Evolutionary conservation across 2,329 filamentous ascomycete species (phyloP), one percentile per base, ranked within the genome.

Genomic region (Trichoderma lentiforme): DNA sequence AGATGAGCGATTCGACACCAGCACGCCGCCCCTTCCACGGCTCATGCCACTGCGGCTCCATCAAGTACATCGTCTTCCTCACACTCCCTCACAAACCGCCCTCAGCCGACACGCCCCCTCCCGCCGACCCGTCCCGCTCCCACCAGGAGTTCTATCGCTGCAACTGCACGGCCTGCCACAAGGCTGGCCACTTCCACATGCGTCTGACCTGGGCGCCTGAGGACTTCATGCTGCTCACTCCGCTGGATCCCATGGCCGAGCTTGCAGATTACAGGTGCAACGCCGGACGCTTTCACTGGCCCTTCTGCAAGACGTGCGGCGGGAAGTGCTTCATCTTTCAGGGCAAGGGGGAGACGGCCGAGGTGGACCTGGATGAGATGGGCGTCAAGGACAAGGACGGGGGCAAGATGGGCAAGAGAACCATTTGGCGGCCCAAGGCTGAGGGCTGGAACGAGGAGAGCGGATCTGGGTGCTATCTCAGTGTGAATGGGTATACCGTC

Each of bases 1-100:
- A 26, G 28, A 65, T 65, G 62, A 53, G 28, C n/a, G 43, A 34
- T 14, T 65, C 62, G 4, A 53, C 43, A 36, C 43, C 62, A 65
- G 26, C 28, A 24, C 62, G 62, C n/a, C 62, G 62, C n/a, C 62
- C 62, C 12, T 65, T 65, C 62, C 62, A 53, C 43, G 62, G 62
- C 62, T 65, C 62, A 28, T 65, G 62, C 28, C 62, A 53, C 62
- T 65, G 62, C 43, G 62, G 62, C 5, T 53, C n/a, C 43, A 36
- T 65, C 62, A 65, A 65, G 43, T 65, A 65, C 62, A 65, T 65
- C 28, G 43, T 53, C 62, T 65, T 65, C 43, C 62, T 65, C n/a
- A 65, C 62, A 11, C 62, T 65, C 62, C 62, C 62, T 8, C 62
- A 65, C 28, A 65, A 21, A 5, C 62, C 62, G 9, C 62, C 39